Conservation (phyloP, 2,329 filamentous ascomycete genomes). For the Lecanicillium sp. region DNA sequence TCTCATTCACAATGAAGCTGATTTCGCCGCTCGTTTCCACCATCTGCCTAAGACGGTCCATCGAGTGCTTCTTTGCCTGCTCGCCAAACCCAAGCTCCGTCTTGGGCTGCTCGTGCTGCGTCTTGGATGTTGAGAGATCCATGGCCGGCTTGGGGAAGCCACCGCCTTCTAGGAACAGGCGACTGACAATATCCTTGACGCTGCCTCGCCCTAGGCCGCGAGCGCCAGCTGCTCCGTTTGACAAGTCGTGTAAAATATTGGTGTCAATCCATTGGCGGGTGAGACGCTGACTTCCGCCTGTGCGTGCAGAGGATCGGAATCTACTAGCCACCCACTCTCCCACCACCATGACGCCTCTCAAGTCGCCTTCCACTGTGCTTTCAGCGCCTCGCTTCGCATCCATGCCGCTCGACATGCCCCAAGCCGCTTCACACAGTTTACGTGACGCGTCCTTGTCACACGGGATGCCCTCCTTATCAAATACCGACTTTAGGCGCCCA, state of each 20-base stretch:
- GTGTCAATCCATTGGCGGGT: slow-evolving; percentile 72
- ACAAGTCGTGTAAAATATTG: slow-evolving; percentile 59
- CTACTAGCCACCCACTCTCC: slow-evolving; percentile 79
- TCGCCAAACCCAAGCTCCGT: slow-evolving; percentile 64
- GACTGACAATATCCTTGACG: slow-evolving; percentile 64
- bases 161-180: slow-evolving; percentile 73
- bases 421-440: slow-evolving; percentile 73
- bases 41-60: slow-evolving; percentile 67
- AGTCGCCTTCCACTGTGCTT: slow-evolving; percentile 61
- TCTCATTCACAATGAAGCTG: slow-evolving; percentile 71
- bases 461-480: slow-evolving; percentile 79
- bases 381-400: slow-evolving; percentile 63
- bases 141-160: slow-evolving; percentile 60
- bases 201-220: slow-evolving; percentile 66
- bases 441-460: slow-evolving; percentile 86
- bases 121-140: slow-evolving; percentile 29
- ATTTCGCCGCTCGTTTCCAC: slow-evolving; percentile 72
- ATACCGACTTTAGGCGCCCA: slow-evolving; percentile 70
- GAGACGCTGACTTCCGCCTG: slow-evolving; percentile 36
- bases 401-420: slow-evolving; percentile 68
- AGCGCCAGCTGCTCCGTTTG: slow-evolving; percentile 63
- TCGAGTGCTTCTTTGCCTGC: slow-evolving; percentile 62
- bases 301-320: slow-evolving; percentile 42
- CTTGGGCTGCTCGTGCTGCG: slow-evolving; percentile 45
- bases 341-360: slow-evolving; percentile 78